phyloP scores from a whole-genome alignment of 306 rosid genomes.

The Glycine tomentella region DNA sequence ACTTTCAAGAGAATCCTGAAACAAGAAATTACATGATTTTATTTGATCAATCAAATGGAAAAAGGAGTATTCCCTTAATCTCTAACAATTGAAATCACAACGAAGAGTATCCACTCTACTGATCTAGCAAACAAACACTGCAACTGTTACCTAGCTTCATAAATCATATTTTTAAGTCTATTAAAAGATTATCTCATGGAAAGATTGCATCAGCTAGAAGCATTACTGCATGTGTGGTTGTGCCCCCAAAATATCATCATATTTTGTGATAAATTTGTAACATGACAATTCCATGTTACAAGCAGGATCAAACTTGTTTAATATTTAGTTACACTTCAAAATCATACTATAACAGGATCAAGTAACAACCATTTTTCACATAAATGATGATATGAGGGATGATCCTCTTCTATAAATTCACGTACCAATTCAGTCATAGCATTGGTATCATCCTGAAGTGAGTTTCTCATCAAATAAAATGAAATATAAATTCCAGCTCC shows the following conservation, averaged over 20 bases:
- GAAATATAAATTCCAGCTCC: conserved; percentile 95
- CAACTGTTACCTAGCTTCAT: conserved; percentile 10
- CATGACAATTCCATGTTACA: not conserved
- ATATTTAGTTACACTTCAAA: conserved; percentile 25
- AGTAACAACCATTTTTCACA: conserved; percentile 9
- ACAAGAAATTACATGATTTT: conserved; percentile 38
- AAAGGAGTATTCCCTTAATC: not conserved
- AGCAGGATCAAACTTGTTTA: conserved; percentile 37
- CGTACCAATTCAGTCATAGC: conserved; percentile 74
- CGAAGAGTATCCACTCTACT: conserved; percentile 31
- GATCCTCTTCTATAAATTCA: conserved; percentile 14
- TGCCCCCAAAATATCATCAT: conserved; percentile 30
- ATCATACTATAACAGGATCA: conserved; percentile 17
- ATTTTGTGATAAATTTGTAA: conserved; percentile 29
- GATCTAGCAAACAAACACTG: conserved; percentile 20
- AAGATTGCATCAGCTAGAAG: not conserved
- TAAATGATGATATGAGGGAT: conserved; percentile 4
- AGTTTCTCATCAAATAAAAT: conserved; percentile 76
- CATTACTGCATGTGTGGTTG: conserved; percentile 13
- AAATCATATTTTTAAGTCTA: conserved; percentile 30
- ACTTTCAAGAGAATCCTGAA: conserved; percentile 83
- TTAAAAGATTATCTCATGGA: conserved; percentile 16
- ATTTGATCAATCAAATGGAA: conserved; percentile 7
- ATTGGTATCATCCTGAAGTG: conserved; percentile 71
- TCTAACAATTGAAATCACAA: conserved; percentile 30